Evolutionary conservation across 345 rosid species (phyloP), one percentile per base, ranked within the genome.

Genomic region (Capsella bursapastoris): DNA sequence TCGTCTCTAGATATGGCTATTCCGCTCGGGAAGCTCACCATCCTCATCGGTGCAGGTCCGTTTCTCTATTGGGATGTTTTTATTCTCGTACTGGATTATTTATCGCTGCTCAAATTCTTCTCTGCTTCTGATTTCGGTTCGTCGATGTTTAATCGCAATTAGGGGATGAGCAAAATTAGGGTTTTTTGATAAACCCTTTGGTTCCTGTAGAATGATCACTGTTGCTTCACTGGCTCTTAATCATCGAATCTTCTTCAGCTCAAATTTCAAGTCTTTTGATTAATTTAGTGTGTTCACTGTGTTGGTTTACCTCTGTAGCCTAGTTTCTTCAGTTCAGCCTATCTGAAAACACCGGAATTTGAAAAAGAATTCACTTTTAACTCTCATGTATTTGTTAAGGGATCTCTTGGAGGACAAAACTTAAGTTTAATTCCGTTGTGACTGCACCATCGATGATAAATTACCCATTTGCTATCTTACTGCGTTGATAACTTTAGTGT

Each of bases 1-100:
- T 57, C 57, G 18, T 78, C 59, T 62, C 49, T 57, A 31, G 15
- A 8, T 44, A 74, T 75, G 82, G 77, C 82, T 75, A 70, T 80
- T 66, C 49, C 77, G 7, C 57, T 80, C 43, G 83, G 83, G 34
- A 80, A 80, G 80, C 79, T 80, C 32, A 75, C 83, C 8, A 45
- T 80, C 62, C 69, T 80, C 70, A 72, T 80, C 74, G 83, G 83
- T 38, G 83, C 83, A 75, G 83, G 83, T 80, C 34, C 57, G 74
- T 80, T 4, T 41, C 32, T 15, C 44, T 49, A 2, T 1, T 7
- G 2, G 25, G 18, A 16, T 5, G 16, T 3, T 13, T 10, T 43
- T 40, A 2, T 18, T 58, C 0, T 51, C 35, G 12, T 51, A 27
- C 16, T 58, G 5, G 12, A 7, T 66, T 1, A 50, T 59, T 31